Conservation (phyloP, 768 basidiomycete species). For the Auriscalpium orientale region DNA sequence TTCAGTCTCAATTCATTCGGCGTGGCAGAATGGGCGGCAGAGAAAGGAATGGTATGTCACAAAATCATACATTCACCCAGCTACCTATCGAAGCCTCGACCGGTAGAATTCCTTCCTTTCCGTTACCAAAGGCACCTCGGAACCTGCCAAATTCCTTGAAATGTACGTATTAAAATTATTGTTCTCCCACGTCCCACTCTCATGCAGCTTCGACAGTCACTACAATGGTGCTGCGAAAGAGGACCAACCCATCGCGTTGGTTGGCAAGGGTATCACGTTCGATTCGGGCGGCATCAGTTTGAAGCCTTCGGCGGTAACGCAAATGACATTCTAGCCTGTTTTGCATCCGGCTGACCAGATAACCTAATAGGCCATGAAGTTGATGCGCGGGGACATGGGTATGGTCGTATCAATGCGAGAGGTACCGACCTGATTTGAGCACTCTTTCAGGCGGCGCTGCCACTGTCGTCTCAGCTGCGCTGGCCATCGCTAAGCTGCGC, state of each 20-base stretch:
- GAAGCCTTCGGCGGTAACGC: conserved; percentile 61
- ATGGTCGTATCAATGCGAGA: conserved; percentile 5
- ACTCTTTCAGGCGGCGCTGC: conserved; percentile 63
- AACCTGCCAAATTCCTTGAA: conserved; percentile 84
- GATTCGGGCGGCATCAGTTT: conserved; percentile 85
- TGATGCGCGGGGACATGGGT: conserved; percentile 88
- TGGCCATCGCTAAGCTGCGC: conserved; percentile 74
- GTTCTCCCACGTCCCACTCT: not conserved
- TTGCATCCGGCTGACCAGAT: not conserved
- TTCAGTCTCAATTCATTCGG: conserved; percentile 1
- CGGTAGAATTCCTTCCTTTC: conserved; percentile 75
- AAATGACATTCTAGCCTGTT: not conserved
- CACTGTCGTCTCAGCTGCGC: conserved; percentile 59
- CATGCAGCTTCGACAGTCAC: conserved; percentile 37
- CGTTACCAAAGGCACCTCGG: conserved; percentile 72
- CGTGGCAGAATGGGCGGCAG: conserved; percentile 65
- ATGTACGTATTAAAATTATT: conserved; percentile 38
- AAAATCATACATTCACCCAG: not conserved
- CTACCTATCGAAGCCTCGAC: not conserved
- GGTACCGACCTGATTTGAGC: not conserved
- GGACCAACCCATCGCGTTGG: conserved; percentile 59
- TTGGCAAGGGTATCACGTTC: conserved; percentile 88
- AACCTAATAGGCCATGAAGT: conserved; percentile 58
- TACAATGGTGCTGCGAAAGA: conserved; percentile 67
- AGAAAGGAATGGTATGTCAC: conserved; percentile 67